Conservation (phyloP, 2,329 filamentous ascomycete species). For the Exophiala xenobiotica region DNA sequence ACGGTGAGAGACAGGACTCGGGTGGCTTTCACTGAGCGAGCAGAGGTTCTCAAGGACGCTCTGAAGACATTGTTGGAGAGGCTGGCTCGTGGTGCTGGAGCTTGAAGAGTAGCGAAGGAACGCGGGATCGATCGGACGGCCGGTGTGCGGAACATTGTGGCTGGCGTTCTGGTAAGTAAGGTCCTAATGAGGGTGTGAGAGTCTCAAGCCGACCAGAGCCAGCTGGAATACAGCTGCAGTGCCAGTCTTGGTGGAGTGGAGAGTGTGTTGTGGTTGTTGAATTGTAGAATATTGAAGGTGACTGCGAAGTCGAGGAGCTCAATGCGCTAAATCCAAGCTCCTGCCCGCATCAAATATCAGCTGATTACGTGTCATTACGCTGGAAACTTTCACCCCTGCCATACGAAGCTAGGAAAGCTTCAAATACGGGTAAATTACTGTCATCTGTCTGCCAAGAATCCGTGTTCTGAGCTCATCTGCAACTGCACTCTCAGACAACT, state of each 20-base stretch:
- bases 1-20: conserved; percentile 43
- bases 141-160: conserved; percentile 48
- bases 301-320: conserved; percentile 14
- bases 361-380: conserved; percentile 1
- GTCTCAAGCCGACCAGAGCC: conserved; percentile 22
- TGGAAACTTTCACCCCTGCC: too few species aligned
- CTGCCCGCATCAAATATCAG: background rate
- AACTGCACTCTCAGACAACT: background rate
- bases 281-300: conserved; percentile 9
- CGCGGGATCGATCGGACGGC: conserved; percentile 47
- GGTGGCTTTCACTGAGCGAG: conserved; percentile 39
- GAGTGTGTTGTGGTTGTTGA: conserved; percentile 12
- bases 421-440: too few species aligned
- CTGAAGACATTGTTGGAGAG: conserved; percentile 44
- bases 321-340: background rate
- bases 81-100: conserved; percentile 20
- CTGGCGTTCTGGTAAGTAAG: conserved; percentile 26
- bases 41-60: conserved; percentile 42
- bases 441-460: too few species aligned
- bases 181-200: conserved; percentile 32
- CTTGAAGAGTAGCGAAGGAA: conserved; percentile 39
- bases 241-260: conserved; percentile 25
- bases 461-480: background rate
- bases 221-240: conserved; percentile 25
- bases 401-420: too few species aligned